These are phyloP conservation scores for Boletus speciosus DNA, from an alignment of 768 basidiomycete species.

Conservation along the genomic window DNA sequence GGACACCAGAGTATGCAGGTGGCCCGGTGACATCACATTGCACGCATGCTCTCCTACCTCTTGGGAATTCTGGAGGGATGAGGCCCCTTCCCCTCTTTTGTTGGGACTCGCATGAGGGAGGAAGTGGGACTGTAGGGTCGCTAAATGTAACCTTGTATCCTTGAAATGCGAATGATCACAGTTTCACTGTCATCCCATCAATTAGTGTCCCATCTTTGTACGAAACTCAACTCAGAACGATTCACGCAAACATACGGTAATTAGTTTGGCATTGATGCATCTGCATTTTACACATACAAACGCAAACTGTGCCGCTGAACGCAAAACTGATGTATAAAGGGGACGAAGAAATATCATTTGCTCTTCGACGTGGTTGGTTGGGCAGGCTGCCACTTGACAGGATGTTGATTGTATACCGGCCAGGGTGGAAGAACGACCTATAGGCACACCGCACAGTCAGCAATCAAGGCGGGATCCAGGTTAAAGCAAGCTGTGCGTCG, in stretches of 20 bases:
- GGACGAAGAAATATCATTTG: constrained; percentile 11
- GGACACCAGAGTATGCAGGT: constrained; percentile 14
- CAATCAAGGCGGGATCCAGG: background rate
- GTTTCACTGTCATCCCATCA: background rate
- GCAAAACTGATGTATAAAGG: background rate
- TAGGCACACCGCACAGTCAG: background rate
- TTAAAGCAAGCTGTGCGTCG: no score
- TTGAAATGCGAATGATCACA: constrained; percentile 16
- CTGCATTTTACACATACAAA: background rate
- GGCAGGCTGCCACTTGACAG: constrained; percentile 23
- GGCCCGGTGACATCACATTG: constrained; percentile 17
- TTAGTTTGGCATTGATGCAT: background rate
- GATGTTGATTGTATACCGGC: constrained; percentile 40
- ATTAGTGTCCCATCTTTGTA: background rate
- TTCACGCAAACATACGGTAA: background rate
- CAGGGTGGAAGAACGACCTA: constrained; percentile 68
- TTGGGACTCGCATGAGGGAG: constrained; percentile 22
- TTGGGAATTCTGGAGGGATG: constrained; percentile 20
- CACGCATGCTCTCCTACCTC: constrained; percentile 28
- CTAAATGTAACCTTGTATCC: constrained; percentile 24
- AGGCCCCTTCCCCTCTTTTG: constrained; percentile 17
- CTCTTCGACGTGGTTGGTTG: constrained; percentile 21
- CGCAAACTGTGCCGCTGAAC: background rate
- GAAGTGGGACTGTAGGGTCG: constrained; percentile 23
- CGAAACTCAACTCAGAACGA: background rate